Evolutionary conservation across 2,329 filamentous ascomycete species (phyloP).

Genomic region (Karstenula rhodostoma): DNA sequence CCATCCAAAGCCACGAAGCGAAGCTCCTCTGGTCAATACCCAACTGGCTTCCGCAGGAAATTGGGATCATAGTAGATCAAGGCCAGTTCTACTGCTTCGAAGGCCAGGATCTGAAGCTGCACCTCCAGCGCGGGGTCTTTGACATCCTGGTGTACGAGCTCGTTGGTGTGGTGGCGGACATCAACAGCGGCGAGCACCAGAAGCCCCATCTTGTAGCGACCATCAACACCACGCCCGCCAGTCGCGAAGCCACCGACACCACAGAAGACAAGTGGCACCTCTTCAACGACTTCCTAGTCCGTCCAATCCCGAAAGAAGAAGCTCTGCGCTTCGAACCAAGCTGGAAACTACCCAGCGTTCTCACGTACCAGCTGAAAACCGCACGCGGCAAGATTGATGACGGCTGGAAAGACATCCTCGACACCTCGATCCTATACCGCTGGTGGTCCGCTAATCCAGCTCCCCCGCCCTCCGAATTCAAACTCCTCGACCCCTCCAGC

Average conservation of each 20-base stretch:
- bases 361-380: constrained; percentile 84
- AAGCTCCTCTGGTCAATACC: constrained; percentile 86
- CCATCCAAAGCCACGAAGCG: constrained; percentile 76
- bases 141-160: constrained; percentile 90
- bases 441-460: constrained; percentile 63
- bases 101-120: constrained; percentile 83
- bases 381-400: constrained; percentile 84
- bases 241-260: constrained; percentile 52
- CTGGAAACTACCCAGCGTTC: constrained; percentile 91
- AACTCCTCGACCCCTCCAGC: constrained; percentile 61
- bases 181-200: constrained; percentile 83
- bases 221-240: constrained; percentile 80
- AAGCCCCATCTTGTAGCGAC: constrained; percentile 91
- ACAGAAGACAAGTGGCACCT: constrained; percentile 84
- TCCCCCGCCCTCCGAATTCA: constrained; percentile 64
- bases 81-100: constrained; percentile 97
- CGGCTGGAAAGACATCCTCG: constrained; percentile 83
- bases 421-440: constrained; percentile 83
- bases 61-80: constrained; percentile 88
- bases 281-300: constrained; percentile 96
- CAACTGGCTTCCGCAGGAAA: constrained; percentile 91
- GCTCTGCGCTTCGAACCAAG: constrained; percentile 86
- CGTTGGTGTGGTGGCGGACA: constrained; percentile 87
- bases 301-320: constrained; percentile 79
- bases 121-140: constrained; percentile 79